These are phyloP conservation scores for Hippophae rhamnoides DNA, from an alignment of 306 rosid genomes.

Conservation along the genomic window DNA sequence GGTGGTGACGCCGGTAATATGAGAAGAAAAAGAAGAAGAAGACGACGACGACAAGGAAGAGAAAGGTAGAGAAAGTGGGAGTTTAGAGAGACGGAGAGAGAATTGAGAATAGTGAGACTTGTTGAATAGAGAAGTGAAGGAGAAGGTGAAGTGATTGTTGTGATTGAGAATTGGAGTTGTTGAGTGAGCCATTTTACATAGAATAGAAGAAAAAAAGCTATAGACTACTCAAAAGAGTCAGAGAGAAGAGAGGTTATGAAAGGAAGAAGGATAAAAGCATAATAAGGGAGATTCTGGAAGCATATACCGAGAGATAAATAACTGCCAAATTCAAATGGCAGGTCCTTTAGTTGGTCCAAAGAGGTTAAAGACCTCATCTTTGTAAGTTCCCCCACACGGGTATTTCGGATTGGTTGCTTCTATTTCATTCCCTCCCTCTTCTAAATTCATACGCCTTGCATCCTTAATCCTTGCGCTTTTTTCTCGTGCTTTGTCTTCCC, in stretches of 20 bases:
- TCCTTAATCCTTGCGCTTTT: too few species aligned
- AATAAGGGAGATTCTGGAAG: not conserved
- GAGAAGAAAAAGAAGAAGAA: slow-evolving; percentile 20
- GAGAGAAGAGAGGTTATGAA: not conserved
- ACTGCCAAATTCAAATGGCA: too few species aligned
- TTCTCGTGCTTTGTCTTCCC: too few species aligned
- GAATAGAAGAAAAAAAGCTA: not conserved
- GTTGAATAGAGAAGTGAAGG: slow-evolving; percentile 11
- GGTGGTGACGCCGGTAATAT: slow-evolving; percentile 45
- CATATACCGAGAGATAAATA: not conserved
- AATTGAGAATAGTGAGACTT: not conserved
- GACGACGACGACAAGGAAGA: slow-evolving; percentile 12
- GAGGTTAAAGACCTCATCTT: too few species aligned
- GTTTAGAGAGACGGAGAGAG: slow-evolving; percentile 30
- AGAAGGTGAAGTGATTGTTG: slow-evolving; percentile 19
- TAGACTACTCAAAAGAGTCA: not conserved
- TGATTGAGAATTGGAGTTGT: slow-evolving; percentile 39
- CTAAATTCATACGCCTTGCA: too few species aligned
- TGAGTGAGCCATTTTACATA: slow-evolving; percentile 38
- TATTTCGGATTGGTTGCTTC: too few species aligned
- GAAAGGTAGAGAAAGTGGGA: slow-evolving; percentile 7
- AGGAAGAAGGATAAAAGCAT: not conserved
- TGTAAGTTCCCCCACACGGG: too few species aligned
- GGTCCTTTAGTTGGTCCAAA: too few species aligned
- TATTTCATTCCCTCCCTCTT: too few species aligned